Conservation (phyloP, 106 monocot species). For the Phalaenopsis equestris region DNA sequence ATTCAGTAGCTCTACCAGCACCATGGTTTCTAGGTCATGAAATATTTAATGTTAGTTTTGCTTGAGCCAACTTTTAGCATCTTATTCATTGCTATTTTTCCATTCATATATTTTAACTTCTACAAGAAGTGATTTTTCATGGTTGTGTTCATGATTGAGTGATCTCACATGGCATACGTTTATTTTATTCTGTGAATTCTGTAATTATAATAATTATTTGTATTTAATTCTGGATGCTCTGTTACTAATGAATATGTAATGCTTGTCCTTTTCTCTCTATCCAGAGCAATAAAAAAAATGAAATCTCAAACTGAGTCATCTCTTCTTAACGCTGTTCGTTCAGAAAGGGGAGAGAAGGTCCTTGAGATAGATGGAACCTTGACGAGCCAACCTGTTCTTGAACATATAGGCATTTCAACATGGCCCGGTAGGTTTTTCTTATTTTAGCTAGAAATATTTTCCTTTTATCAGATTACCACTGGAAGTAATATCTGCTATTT, state of each 20-base stretch:
- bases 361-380: conserved; percentile 92
- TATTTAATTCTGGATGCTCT: background rate
- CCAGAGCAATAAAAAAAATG: conserved; percentile 84
- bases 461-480: background rate
- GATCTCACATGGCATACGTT: too few relatives aligned
- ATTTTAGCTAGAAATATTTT: background rate
- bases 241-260: background rate
- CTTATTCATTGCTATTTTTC: background rate
- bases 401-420: conserved; percentile 86
- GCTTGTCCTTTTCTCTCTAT: conserved; percentile 13
- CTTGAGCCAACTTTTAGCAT: background rate
- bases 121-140: background rate
- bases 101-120: background rate
- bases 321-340: conserved; percentile 54
- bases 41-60: background rate
- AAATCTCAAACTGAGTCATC: conserved; percentile 83
- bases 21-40: background rate
- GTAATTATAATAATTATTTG: background rate
- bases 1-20: background rate
- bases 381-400: conserved; percentile 90
- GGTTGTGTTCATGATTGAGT: background rate
- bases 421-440: conserved; percentile 76
- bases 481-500: background rate
- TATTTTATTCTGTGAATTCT: too few relatives aligned
- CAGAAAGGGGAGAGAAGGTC: conserved; percentile 66